These are phyloP conservation scores for Melastoma malabathricum DNA, from an alignment of 345 rosid genomes.

Conservation along the genomic window DNA sequence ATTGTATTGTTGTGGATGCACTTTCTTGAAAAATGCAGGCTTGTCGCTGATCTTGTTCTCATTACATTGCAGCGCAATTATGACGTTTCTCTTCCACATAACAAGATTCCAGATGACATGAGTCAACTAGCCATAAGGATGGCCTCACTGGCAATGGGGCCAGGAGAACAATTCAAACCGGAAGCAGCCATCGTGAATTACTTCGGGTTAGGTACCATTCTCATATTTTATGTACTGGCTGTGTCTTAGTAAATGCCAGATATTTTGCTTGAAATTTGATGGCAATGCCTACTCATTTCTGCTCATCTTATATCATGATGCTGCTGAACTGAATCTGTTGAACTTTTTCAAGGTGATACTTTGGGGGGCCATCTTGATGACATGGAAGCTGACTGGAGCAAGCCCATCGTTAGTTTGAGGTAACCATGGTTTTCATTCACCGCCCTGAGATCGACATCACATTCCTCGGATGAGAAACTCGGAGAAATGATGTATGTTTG, in stretches of 20 bases:
- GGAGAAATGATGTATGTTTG: neutral
- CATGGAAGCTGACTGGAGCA: constrained; percentile 96
- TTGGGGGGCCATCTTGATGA: constrained; percentile 97
- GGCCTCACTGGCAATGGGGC: constrained; percentile 69
- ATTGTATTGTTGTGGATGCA: neutral
- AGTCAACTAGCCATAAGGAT: constrained; percentile 55
- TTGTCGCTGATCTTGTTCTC: constrained; percentile 3
- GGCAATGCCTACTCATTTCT: neutral
- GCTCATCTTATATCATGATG: neutral
- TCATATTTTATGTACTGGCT: neutral
- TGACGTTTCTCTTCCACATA: constrained; percentile 64
- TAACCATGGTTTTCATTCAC: constrained; percentile 7
- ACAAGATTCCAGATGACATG: constrained; percentile 69
- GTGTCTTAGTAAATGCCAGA: too few species aligned
- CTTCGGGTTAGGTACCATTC: constrained; percentile 50
- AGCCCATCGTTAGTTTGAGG: constrained; percentile 96
- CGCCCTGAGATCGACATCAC: neutral
- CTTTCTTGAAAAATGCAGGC: neutral
- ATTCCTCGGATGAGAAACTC: neutral
- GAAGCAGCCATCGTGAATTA: constrained; percentile 93
- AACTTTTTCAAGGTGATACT: constrained; percentile 45
- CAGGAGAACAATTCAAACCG: constrained; percentile 65
- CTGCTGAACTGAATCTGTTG: too few species aligned
- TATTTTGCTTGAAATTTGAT: too few species aligned
- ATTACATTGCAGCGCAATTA: constrained; percentile 55